Evolutionary conservation across 2,329 filamentous ascomycete genomes (phyloP).

Genomic region (Beauveria rudraprayagi): DNA sequence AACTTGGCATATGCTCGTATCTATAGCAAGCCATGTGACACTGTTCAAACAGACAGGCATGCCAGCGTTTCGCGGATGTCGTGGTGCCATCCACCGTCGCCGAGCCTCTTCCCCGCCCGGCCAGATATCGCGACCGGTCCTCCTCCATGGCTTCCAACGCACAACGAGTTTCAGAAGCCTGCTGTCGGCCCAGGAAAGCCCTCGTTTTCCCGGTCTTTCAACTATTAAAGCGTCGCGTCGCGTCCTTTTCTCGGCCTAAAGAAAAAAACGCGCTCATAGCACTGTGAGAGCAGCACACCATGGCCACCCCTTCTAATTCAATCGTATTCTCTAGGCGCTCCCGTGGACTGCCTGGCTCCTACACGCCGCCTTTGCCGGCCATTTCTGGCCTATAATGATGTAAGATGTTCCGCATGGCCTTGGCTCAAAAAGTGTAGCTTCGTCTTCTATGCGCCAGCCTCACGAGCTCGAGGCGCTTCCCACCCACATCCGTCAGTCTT

Average conservation of each 20-base stretch:
- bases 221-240: no score
- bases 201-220: background rate
- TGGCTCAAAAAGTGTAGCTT: no score
- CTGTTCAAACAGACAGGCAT: background rate
- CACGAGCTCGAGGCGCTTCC: no score
- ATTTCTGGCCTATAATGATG: no score
- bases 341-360: no score
- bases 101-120: background rate
- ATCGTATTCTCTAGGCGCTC: no score
- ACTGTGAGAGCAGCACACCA: no score
- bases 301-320: no score
- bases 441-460: no score
- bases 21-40: background rate
- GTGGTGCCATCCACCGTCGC: background rate
- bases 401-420: no score
- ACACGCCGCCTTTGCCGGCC: no score
- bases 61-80: background rate
- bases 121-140: conserved; percentile 5
- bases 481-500: no score
- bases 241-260: background rate
- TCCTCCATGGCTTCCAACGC: background rate
- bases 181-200: background rate
- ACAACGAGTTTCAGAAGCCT: background rate
- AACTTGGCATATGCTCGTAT: background rate
- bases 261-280: background rate